These are phyloP conservation scores for Knufia petricola DNA, from an alignment of 2,329 filamentous ascomycete genomes.

Conservation along the genomic window DNA sequence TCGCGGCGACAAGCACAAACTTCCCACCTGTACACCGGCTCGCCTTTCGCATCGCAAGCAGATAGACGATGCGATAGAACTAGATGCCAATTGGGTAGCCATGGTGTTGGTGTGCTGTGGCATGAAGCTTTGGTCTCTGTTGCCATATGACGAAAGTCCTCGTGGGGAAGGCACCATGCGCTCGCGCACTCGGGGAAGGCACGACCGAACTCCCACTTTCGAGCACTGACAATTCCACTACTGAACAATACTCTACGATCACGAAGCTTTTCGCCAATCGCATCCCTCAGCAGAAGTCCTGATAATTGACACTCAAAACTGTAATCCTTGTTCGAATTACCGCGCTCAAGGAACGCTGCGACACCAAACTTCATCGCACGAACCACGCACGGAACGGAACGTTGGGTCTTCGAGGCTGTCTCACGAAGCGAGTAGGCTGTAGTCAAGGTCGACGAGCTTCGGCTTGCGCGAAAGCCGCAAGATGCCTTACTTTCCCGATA, in stretches of 20 bases:
- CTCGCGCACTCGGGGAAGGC: neutral
- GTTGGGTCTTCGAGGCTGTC: too few species aligned
- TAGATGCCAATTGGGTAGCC: neutral
- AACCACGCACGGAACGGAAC: too few species aligned
- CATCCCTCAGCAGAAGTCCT: too few species aligned
- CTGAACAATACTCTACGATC: neutral
- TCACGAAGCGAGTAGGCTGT: neutral
- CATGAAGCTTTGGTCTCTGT: neutral
- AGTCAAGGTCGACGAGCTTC: neutral
- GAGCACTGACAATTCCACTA: neutral
- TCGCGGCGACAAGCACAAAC: neutral
- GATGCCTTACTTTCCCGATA: conserved; percentile 74
- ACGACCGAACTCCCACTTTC: conserved; percentile 7
- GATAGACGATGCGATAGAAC: neutral
- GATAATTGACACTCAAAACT: too few species aligned
- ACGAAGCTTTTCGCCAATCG: too few species aligned
- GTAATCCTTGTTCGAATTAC: too few species aligned
- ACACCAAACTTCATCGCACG: too few species aligned
- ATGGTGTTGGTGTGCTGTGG: neutral
- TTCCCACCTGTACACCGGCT: conserved; percentile 4
- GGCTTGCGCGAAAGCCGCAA: too few species aligned
- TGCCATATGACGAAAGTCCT: neutral
- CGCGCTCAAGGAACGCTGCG: too few species aligned
- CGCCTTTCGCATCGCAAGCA: conserved; percentile 2
- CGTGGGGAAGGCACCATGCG: neutral